A percentile compares a stretch with the other conserved stretches of the same genome.
These are phyloP conservation scores for Crithidia bombi DNA, from an alignment of 208 protist species.

Conservation along the genomic window DNA sequence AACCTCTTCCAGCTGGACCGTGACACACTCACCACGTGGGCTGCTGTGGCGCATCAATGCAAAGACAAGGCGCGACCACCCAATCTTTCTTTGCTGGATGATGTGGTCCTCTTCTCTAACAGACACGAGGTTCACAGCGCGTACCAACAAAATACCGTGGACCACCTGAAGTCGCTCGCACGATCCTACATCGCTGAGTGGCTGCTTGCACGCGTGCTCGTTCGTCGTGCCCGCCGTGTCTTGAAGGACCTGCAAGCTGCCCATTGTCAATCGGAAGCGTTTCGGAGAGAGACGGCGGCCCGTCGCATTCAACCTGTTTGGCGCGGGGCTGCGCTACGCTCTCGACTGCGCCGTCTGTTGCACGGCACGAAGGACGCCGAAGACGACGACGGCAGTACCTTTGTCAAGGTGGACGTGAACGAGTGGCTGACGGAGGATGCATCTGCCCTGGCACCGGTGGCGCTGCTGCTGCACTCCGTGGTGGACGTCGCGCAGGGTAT, in stretches of 20 bases:
- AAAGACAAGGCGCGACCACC: no score
- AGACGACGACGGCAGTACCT: constrained; percentile 53
- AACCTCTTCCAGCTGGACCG: constrained; percentile 15
- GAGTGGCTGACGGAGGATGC: constrained; percentile 31
- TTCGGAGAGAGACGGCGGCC: constrained; percentile 53
- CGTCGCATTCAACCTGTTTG: constrained; percentile 83
- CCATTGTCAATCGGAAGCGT: constrained; percentile 26
- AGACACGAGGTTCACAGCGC: constrained; percentile 12
- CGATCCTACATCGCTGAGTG: constrained; percentile 31
- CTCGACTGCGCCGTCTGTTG: constrained; percentile 64
- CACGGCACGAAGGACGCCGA: constrained; percentile 10
- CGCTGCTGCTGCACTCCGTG: constrained; percentile 48
- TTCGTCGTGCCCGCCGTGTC: constrained; percentile 19
- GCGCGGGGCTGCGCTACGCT: constrained; percentile 79
- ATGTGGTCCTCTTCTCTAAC: constrained; percentile 5
- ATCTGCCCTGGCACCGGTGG: constrained; percentile 22
- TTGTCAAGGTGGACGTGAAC: constrained; percentile 53
- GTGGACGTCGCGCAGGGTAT: constrained; percentile 33
- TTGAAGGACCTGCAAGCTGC: background rate
- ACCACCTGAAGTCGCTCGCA: constrained; percentile 10
- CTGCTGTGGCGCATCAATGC: background rate
- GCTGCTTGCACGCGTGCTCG: constrained; percentile 11
- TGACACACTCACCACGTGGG: constrained; percentile 3
- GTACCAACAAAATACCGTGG: constrained; percentile 15
- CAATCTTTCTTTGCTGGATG: background rate